phyloP scores from a whole-genome alignment of 192 early-diverging fungal genomes.

The Tieghemiomyces parasiticus region DNA sequence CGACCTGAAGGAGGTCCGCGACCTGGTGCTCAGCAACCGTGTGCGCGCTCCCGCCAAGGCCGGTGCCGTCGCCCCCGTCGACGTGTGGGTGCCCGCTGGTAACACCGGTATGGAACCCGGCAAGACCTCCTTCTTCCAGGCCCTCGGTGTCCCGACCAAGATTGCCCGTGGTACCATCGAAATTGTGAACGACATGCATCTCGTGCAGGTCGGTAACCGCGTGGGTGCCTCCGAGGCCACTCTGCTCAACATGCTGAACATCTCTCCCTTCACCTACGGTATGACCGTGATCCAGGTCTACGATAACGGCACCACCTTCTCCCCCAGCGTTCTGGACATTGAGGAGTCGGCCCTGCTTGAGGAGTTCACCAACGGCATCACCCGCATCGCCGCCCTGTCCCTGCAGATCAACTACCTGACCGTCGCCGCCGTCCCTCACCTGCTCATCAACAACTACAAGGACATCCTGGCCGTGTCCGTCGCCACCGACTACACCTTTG shows the following conservation, averaged over 20 bases:
- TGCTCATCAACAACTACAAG: slow-evolving; percentile 96
- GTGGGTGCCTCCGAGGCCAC: slow-evolving; percentile 98
- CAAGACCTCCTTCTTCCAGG: slow-evolving; percentile 99
- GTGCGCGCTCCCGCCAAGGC: slow-evolving; percentile 94
- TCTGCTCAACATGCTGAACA: slow-evolving; percentile 98
- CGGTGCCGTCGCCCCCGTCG: slow-evolving; percentile 84
- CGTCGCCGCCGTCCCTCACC: slow-evolving; percentile 85
- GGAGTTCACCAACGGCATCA: slow-evolving; percentile 52
- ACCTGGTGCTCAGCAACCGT: slow-evolving; percentile 83
- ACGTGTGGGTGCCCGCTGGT: slow-evolving; percentile 84
- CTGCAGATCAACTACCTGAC: slow-evolving; percentile 62
- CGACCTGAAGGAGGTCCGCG: slow-evolving; percentile 90
- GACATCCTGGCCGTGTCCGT: slow-evolving; percentile 83
- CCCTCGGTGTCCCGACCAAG: slow-evolving; percentile 99
- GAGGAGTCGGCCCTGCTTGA: slow-evolving; percentile 51
- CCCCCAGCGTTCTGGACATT: slow-evolving; percentile 80
- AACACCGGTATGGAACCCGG: slow-evolving; percentile 99
- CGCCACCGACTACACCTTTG: slow-evolving; percentile 81
- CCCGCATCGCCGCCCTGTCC: slow-evolving; percentile 69
- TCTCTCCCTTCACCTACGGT: slow-evolving; percentile 99
- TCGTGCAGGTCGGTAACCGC: slow-evolving; percentile 79
- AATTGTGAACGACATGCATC: slow-evolving; percentile 88
- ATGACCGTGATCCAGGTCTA: slow-evolving; percentile 85
- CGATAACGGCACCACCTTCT: slow-evolving; percentile 82
- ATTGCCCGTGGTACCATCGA: slow-evolving; percentile 99